These are phyloP conservation scores for Xylaria sp. DNA, from an alignment of 2,329 filamentous ascomycete genomes.

Conservation along the genomic window DNA sequence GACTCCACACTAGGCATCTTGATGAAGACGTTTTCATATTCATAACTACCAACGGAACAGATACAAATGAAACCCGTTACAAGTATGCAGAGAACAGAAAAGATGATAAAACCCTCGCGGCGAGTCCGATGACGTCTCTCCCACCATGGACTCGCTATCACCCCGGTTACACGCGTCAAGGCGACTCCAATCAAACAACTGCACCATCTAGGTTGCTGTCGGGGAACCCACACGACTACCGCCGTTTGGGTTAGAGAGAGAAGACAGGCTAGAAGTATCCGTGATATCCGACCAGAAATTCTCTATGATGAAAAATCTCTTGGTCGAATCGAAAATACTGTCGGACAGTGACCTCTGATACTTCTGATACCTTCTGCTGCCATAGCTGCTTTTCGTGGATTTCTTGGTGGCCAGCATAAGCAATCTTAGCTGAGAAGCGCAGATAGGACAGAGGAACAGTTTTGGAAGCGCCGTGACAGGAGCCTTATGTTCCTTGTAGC, in stretches of 20 bases:
- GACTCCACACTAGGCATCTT: not conserved
- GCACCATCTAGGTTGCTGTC: constrained; percentile 58
- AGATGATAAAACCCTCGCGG: constrained; percentile 21
- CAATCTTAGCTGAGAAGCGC: not conserved
- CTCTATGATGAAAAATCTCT: not conserved
- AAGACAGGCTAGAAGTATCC: constrained; percentile 66
- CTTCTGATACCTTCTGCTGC: constrained; percentile 12
- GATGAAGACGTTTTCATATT: constrained; percentile 26
- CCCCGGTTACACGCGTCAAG: constrained; percentile 35
- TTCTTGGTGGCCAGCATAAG: not conserved
- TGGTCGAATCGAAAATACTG: constrained; percentile 12
- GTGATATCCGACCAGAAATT: constrained; percentile 1
- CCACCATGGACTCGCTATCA: constrained; percentile 60
- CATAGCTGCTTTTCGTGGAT: not conserved
- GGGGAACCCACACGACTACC: constrained; percentile 51
- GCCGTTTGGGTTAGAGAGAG: constrained; percentile 56
- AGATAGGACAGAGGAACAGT: not conserved
- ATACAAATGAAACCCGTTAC: constrained; percentile 3
- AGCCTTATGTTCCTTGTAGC: not conserved
- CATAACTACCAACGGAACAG: constrained; percentile 25
- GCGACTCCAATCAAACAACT: constrained; percentile 28
- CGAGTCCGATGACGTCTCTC: constrained; percentile 68
- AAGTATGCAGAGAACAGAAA: constrained; percentile 17
- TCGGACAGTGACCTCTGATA: constrained; percentile 23
- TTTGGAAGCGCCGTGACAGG: not conserved